Base-by-base conservation (phyloP, 2,329 filamentous ascomycete species). In the Diaporthe destruens region DNA sequence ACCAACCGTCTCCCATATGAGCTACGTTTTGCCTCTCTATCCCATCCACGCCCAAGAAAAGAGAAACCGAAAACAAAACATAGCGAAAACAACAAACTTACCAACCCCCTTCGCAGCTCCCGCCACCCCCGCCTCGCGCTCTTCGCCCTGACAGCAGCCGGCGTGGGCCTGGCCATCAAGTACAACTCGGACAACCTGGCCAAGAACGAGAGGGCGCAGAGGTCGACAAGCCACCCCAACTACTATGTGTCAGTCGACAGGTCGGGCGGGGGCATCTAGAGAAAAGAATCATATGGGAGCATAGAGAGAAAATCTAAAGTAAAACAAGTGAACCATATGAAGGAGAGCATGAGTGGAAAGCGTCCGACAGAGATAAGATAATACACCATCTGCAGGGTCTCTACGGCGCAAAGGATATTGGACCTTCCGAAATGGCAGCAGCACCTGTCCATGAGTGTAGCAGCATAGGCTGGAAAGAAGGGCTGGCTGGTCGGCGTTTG, bases 191-290 rank as follows among this genome's bases (percentile, higher is more conserved):
- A 78, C 39, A 78, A 80, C 5, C 75, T 85, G 36, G 79, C 78
- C 51, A 79, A 80, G 71, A 87, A 87, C 80, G 85, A 87, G 75
- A 72, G 79, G 42, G 82, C 82, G 51, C 84, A 86, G 80, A 81
- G 80, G 77, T 80, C 78, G 39, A 75, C 75, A 71, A 78, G 79
- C 49, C 76, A 78, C 6, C 80, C 81, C 32, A 83, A 83, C 74
- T 81, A 84, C 65, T 86, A 87, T 77, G 86, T 88, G 71, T 85
- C 82, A 71, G 86, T 88, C 71, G 86, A 88, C 70, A 83, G 87
- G 32, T 88, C 86, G 76, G 87, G 87, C 4, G 85, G 84, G 1
- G 84, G 84, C 0, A 79, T 86, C 53, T 86, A 53, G 20, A n/a
- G 20, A 18, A 16, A 7, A n/a, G 8, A 18, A 20, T 8, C 14